phyloP scores from a whole-genome alignment of 495 filamentous ascomycete genomes.

The Aspergillus sparsus region DNA sequence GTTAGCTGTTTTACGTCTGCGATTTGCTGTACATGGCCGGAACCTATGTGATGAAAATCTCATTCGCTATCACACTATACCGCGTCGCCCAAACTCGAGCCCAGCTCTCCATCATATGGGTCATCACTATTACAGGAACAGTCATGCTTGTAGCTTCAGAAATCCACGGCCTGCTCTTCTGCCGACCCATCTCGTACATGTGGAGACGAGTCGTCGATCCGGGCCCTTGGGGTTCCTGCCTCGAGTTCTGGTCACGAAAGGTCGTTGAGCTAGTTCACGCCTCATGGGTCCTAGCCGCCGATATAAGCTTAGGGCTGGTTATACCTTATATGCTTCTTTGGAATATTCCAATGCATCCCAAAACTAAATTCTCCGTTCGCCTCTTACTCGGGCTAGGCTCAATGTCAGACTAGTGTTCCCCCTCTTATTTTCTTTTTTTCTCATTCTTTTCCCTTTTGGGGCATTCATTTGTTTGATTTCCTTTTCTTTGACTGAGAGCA shows the following conservation, averaged over 20 bases:
- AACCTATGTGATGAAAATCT: constrained; percentile 5
- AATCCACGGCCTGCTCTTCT: constrained; percentile 7
- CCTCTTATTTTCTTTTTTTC: too few species aligned
- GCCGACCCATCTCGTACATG: neutral
- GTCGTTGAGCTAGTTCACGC: neutral
- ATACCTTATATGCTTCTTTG: neutral
- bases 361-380: neutral
- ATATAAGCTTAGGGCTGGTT: neutral
- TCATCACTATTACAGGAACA: neutral
- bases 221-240: neutral
- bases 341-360: neutral
- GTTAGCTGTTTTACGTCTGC: neutral
- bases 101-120: neutral
- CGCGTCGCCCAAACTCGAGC: neutral
- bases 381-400: neutral
- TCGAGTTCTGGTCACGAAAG: neutral
- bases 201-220: constrained; percentile 2
- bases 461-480: too few species aligned
- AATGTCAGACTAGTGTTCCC: too few species aligned
- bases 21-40: neutral
- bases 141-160: neutral
- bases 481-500: too few species aligned
- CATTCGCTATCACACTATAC: constrained; percentile 1
- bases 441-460: too few species aligned
- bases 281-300: neutral